phyloP scores from a whole-genome alignment of 768 basidiomycete species.

The Agrocybe praecox region DNA sequence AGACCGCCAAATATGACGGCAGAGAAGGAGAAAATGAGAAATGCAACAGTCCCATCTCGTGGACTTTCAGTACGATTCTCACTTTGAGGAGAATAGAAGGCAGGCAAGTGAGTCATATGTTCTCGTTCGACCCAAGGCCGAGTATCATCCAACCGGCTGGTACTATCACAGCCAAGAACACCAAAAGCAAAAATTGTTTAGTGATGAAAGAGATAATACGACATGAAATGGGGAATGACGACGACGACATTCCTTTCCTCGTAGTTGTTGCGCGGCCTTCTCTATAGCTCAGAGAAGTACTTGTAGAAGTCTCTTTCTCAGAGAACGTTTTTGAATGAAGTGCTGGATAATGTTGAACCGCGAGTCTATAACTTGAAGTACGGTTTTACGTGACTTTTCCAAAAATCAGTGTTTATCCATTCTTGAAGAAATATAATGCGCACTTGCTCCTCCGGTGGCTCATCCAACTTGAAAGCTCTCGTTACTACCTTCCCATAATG shows the following conservation, averaged over 20 bases:
- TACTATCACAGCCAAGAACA: background rate
- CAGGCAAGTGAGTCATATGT: background rate
- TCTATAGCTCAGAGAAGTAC: background rate
- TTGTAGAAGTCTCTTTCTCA: background rate
- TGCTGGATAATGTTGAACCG: background rate
- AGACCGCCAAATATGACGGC: slow-evolving; percentile 16
- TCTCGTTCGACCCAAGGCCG: background rate
- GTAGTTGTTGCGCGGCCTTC: background rate
- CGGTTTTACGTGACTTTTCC: background rate
- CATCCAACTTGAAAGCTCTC: background rate
- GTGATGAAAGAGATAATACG: background rate
- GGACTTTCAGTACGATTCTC: background rate
- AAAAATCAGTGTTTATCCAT: background rate
- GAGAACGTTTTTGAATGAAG: background rate
- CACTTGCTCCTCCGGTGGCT: background rate
- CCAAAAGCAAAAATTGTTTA: background rate
- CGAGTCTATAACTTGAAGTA: background rate
- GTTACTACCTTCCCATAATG: background rate
- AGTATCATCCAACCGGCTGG: background rate
- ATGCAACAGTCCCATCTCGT: background rate
- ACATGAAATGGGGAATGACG: background rate
- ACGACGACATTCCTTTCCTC: background rate
- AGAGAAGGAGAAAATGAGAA: background rate
- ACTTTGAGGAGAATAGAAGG: slow-evolving; percentile 1
- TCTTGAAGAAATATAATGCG: background rate